Base-by-base conservation (phyloP, 129 eudicot genomes). In the Flaveria robusta region DNA sequence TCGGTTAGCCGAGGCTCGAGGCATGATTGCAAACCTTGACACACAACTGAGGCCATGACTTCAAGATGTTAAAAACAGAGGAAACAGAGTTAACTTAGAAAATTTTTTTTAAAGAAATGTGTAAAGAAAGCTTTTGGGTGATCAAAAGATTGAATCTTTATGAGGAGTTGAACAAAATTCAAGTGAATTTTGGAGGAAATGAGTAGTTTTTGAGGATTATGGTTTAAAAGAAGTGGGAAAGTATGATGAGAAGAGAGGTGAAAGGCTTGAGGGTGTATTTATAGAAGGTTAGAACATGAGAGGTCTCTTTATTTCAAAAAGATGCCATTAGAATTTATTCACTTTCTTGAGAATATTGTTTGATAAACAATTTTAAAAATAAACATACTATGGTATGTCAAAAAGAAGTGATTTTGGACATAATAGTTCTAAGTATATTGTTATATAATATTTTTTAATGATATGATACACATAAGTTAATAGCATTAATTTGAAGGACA, bases 21-120 rank as follows among this genome's bases (percentile, higher is more conserved):
- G 75, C 91, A 76, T 50, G 88, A 63, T 81, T 80, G 89, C 63
- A 84, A 80, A 20, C 89, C 89, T 84, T 82, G 88, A 75, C 79
- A 84, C 54, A 84, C 78, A 71, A 50, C 83, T 42, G 85, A 43
- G 31, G 92, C 39, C 96, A 88, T 92, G 14, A 23, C 11, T 54
- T 54, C 45, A 46, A 70, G 67, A 82, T 74, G 77, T 79, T 47
- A 29, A 47, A 76, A 26, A 41, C 70, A 69, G 74, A 18, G 66
- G 43, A 70, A 83, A 81, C 45, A 74, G 74, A 77, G 72, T 37
- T 82, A 41, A 46, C 3, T 41, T 39, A 43, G 65, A 7, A 34
- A 65, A 50, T 34, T 34, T 11, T 75, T 16, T 39, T 52, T 41
- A 9, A 51, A 72, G 51, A 11, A 43, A 31, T 13, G 10, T 54